phyloP scores from a whole-genome alignment of 345 rosid species.

The Moricandia arvensis region DNA sequence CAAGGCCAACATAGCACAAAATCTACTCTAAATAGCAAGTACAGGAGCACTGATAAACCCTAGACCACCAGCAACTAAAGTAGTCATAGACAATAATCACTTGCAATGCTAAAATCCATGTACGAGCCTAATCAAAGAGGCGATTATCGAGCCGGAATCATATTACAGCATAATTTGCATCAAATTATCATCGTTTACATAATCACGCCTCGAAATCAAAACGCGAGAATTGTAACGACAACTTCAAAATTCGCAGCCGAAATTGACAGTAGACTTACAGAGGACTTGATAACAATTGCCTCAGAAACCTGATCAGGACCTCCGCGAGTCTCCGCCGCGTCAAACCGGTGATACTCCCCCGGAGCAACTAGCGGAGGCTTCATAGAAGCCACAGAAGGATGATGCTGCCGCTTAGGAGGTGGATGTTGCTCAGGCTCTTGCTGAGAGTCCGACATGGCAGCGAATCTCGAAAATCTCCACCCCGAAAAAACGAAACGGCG shows the following conservation, averaged over 20 bases:
- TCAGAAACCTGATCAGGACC: constrained; percentile 57
- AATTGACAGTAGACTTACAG: constrained; percentile 45
- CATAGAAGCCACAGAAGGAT: constrained; percentile 56
- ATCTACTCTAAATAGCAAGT: constrained; percentile 17
- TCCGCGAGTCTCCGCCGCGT: constrained; percentile 41
- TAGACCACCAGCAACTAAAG: constrained; percentile 20
- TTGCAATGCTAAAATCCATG: constrained; percentile 33
- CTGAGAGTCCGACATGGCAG: constrained; percentile 54
- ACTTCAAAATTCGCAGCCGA: not conserved
- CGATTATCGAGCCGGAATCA: constrained; percentile 1
- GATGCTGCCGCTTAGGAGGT: constrained; percentile 45
- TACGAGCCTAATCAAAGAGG: not conserved
- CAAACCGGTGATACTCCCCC: constrained; percentile 73
- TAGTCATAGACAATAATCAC: not conserved
- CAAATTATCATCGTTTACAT: not conserved
- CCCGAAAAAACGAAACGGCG: constrained; percentile 13
- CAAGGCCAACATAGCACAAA: not conserved
- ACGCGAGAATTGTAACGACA: constrained; percentile 5
- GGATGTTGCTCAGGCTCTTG: constrained; percentile 27
- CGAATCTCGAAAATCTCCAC: constrained; percentile 26
- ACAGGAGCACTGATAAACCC: constrained; percentile 10
- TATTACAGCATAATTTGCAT: constrained; percentile 37
- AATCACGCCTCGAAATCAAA: not conserved
- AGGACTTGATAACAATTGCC: constrained; percentile 57
- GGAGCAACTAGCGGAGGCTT: constrained; percentile 70